Conservation (phyloP, 2,329 filamentous ascomycete genomes). For the Tolypocladium guangdongense region DNA sequence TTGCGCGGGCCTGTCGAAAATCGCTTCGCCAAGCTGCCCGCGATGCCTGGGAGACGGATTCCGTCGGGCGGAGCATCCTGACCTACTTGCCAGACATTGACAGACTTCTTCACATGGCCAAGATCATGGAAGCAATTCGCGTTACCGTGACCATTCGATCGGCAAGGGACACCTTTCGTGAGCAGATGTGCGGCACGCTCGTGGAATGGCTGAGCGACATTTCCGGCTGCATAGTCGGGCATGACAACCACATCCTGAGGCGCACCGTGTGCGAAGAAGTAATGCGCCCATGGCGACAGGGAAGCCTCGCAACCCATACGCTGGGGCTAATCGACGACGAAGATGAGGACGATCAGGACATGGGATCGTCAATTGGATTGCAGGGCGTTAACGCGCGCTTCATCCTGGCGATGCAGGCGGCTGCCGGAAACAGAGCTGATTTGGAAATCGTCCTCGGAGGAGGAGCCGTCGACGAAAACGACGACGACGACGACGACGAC, state of each 20-base stretch:
- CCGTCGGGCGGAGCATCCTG: constrained; percentile 76
- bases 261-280: constrained; percentile 84
- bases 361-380: constrained; percentile 21
- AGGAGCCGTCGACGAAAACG: constrained; percentile 21
- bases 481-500: constrained; percentile 29
- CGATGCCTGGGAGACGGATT: constrained; percentile 80
- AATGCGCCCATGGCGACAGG: constrained; percentile 75
- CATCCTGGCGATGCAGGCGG: constrained; percentile 24
- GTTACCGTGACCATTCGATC: constrained; percentile 92
- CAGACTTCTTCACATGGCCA: constrained; percentile 65
- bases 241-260: constrained; percentile 68
- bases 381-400: constrained; percentile 24
- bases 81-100: constrained; percentile 64
- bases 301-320: constrained; percentile 72
- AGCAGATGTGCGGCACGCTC: constrained; percentile 97
- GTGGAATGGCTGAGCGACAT: constrained; percentile 95
- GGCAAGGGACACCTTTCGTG: constrained; percentile 86
- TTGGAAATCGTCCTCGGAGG: constrained; percentile 18
- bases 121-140: constrained; percentile 87
- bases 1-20: constrained; percentile 77
- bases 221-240: constrained; percentile 73
- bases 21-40: constrained; percentile 55
- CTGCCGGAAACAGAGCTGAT: constrained; percentile 15
- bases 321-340: constrained; percentile 29
- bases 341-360: constrained; percentile 37